Evolutionary conservation across 805 yeast species (phyloP), one percentile per base, ranked within the genome.

Genomic region (Barnettozyma pratensis): DNA sequence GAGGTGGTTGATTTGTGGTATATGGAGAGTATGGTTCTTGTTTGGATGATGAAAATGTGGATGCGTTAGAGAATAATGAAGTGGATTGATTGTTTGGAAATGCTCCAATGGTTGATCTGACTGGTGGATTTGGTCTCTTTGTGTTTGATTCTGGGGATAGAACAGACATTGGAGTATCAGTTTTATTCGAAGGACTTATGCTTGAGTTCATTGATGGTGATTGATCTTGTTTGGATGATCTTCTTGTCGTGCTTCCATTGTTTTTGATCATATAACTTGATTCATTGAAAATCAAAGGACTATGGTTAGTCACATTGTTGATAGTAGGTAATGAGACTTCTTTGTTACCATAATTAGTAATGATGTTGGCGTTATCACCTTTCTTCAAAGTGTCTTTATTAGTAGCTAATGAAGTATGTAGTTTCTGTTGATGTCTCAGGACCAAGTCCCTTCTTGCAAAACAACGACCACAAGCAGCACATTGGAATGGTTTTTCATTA

Each of bases 391-490:
- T 34, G 30, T 58, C 62, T 31, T 79, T 75, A 54, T 69, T 69
- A 35, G 83, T 55, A 35, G 83, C 55, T 64, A 73, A 42, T 7
- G 70, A 59, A 1, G 85, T 68, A 60, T 94, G 99, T 35, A 94
- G 77, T 63, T 94, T 94, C 68, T 90, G 97, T 69, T 89, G 96
- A 71, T 94, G 99, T 51, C 99, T 77, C 47, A 94, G 74, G 30
- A 94, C 89, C 62, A 86, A 73, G 63, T 86, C 92, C 48, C 97
- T 72, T 48, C 99, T 74, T 5, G 98, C 97, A 70, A 94, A 92
- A 62, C 96, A 87, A 44, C 98, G 80, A 34, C 96, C 97, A 67
- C 98, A 92, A 7, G 91, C 91, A 2, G 96, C 95, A 69, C 99
- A 92, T 63, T 88, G 94, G 69, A 85, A 92, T 1, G 98, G 98